Evolutionary conservation across 352 stramenopile species (phyloP).

Genomic region (Elongisporangium senticosum): DNA sequence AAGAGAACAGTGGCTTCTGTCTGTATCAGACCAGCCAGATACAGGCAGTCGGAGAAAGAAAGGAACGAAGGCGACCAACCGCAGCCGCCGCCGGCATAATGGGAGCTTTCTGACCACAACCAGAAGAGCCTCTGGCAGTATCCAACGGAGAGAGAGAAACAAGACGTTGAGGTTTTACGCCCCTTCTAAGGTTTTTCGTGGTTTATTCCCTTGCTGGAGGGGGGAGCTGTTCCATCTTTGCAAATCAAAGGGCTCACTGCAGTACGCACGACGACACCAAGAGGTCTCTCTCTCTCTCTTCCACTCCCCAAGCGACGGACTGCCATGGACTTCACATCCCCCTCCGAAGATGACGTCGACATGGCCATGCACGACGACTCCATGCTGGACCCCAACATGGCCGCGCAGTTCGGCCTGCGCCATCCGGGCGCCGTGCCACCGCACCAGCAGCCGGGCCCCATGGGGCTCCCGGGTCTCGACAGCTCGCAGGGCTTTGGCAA

Average conservation of each 20-base stretch:
- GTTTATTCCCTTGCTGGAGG: not conserved
- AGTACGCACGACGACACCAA: not conserved
- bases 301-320: not conserved
- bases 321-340: conserved; percentile 48
- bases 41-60: not conserved
- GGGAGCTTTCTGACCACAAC: not conserved
- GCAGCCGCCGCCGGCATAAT: not conserved
- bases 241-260: not conserved
- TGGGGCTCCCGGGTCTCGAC: conserved; percentile 1
- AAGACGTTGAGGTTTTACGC: not conserved
- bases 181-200: not conserved
- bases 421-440: conserved; percentile 11
- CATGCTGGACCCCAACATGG: conserved; percentile 45
- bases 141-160: not conserved
- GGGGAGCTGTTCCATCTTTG: not conserved
- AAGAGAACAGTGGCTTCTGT: not conserved
- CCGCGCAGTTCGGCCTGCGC: conserved; percentile 31
- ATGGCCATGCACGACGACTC: conserved; percentile 70
- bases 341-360: conserved; percentile 58
- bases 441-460: conserved; percentile 11
- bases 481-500: conserved; percentile 27
- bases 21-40: not conserved
- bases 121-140: not conserved
- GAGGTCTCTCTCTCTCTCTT: not conserved
- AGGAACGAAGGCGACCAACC: not conserved